A percentile compares a stretch with the other conserved stretches of the same genome.
Evolutionary conservation across 164 flowering plant species (phyloP).

Genomic region (Sextonia rubra): DNA sequence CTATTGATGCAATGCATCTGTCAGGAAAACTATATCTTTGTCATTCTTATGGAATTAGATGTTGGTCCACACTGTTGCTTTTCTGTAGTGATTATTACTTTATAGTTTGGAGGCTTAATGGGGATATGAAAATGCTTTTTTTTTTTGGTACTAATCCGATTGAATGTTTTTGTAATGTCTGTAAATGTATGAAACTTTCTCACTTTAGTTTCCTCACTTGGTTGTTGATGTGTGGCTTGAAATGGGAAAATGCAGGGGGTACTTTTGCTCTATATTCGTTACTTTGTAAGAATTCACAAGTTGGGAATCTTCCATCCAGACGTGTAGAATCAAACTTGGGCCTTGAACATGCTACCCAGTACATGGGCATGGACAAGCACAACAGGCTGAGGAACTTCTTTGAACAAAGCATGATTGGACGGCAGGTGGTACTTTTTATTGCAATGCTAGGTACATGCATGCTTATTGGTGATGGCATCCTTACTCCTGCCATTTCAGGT

Average conservation of each 20-base stretch:
- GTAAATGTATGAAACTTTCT: background rate
- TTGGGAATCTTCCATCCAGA: slow-evolving; percentile 44
- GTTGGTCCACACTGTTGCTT: too few relatives aligned
- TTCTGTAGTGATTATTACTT: too few relatives aligned
- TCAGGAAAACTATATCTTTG: too few relatives aligned
- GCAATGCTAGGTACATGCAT: slow-evolving; percentile 86
- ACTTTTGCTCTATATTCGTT: slow-evolving; percentile 79
- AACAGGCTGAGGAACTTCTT: slow-evolving; percentile 43
- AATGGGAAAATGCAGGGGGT: slow-evolving; percentile 53
- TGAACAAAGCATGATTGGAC: slow-evolving; percentile 56
- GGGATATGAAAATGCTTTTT: too few relatives aligned
- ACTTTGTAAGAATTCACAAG: slow-evolving; percentile 62
- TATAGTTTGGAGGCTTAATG: too few relatives aligned
- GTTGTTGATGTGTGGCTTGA: background rate
- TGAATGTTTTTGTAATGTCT: background rate
- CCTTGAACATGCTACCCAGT: slow-evolving; percentile 16
- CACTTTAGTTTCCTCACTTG: background rate
- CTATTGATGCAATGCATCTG: too few relatives aligned
- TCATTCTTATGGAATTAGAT: too few relatives aligned
- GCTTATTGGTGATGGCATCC: slow-evolving; percentile 90
- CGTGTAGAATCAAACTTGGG: slow-evolving; percentile 20
- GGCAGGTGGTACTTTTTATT: slow-evolving; percentile 65
- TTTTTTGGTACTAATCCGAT: background rate
- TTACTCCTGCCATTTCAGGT: slow-evolving; percentile 93
- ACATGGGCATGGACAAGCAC: slow-evolving; percentile 17